Evolutionary conservation across 805 yeast genomes (phyloP), one percentile per base, ranked within the genome.

Genomic region (Ogataea dorogensis): DNA sequence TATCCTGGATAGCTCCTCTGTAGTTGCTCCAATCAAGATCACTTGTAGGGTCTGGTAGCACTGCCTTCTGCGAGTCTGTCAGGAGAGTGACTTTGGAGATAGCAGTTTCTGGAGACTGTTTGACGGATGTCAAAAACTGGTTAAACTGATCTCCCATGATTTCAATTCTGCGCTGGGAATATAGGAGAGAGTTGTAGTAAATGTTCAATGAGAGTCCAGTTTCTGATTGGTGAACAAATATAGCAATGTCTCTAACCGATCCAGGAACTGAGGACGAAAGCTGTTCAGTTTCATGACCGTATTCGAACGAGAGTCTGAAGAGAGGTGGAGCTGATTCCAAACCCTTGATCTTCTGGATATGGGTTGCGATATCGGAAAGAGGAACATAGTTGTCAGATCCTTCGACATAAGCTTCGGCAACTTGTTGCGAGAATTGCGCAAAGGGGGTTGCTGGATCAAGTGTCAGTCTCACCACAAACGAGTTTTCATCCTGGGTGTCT

Each of bases 1-100:
- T 89, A 54, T 93, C 98, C 56, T 93, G 99, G 51, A 93, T 94
- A 11, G 98, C 89, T 29, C 99, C 98, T 48, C 94, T 74, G 63
- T 77, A 93, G 18, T 83, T 84, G 26, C 80, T 70, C 97, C 97
- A 93, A 63, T 88, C 95, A 46, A 93, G 70, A 51, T 88, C 83
- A 7, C 67, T 59, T 7, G 87, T 85, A 28, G 99, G 98, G 58
- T 89, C 89, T 5, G 98, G 98, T 38, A 94, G 68, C 2, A 69
- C 63, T 0, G 59, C 45, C 28, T 51, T 55, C 51, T 88, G 95
- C 2, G 79, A 59, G n/a, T 64, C 52, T 2, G 98, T 87, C 38
- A 86, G 65, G 46, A 93, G 68, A 26, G 76, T 73, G 19, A 85
- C 73, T 42, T 76, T 68, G 28, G 93, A 77, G 36, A 86, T 71